Evolutionary conservation across 306 rosid species (phyloP), one percentile per base, ranked within the genome.

Genomic region (Herpetospermum pedunculosum): DNA sequence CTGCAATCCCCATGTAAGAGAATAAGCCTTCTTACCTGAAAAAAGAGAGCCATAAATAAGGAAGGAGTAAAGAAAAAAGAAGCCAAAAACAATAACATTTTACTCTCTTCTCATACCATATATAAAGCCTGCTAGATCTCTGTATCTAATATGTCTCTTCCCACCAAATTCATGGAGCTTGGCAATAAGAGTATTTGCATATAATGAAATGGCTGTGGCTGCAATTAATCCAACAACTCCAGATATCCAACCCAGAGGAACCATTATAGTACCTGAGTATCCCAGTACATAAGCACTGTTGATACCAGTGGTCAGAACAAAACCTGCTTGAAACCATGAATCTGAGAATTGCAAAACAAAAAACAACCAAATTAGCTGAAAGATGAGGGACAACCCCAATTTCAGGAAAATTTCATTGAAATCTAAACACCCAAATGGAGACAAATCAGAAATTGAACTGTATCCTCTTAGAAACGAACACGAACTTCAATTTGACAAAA

Each of bases 241-340:
- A 64, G 77, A 78, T 1, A 55, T 16, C 98, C 98, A 94, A 72
- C 97, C 97, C 26, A 94, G 79, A 60, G 95, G 98, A 64, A 94
- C 96, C 98, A 94, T 91, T 76, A 88, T 81, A 32, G 92, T 84
- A 7, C 92, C 97, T 0, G 99, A 89, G 81, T 91, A 94, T 40
- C 99, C 99, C 65, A 94, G 82, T 69, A 94, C 96, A 78, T 88
- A 94, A 1, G 96, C 95, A 47, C 97, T 91, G 84, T 94, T 89
- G 81, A 94, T 80, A 74, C 96, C 99, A 4, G 99, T 91, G 0
- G 96, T 94, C 3, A 94, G 88, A 53, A 94, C 89, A 77, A 94
- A 94, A 6, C 91, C 96, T 74, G 63, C 97, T 77, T 94, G 99
- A 83, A 91, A 85, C 94, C 96, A 92, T 52, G 96, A 90, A 87